Base-by-base conservation (phyloP, 1,139 yeast genomes). In the Candida sanyaensis region DNA sequence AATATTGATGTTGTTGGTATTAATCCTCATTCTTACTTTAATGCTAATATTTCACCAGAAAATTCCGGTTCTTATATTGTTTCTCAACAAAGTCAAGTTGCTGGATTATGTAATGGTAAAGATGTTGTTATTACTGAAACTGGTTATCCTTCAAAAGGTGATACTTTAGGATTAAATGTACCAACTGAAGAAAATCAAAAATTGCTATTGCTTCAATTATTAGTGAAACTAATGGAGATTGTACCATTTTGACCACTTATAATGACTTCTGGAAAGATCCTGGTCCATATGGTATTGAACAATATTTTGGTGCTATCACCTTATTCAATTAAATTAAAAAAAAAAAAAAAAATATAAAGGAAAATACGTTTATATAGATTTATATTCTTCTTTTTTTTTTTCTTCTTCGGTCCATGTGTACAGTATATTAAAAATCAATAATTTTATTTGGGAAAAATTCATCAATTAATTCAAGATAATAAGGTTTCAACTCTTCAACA, bases 231-330 rank as follows among this genome's bases (percentile, higher is more conserved):
- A 81, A 82, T 41, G 73, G 80, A 42, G 82, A 84, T 43, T 81
- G 82, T 43, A 86, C 92, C 5, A 80, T 91, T 52, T 76, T 91
- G 59, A 83, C 96, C 17, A 83, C 91, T 12, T 89, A 68, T 66
- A 75, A 91, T 62, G 97, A 91, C 64, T 75, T 68, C 68, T 91
- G 97, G 97, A 91, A 91, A 66, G 60, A 65, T n/a, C 92, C 96
- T 28, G 97, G 97, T 49, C 77, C 80, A 3, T 84, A 88, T 65
- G 86, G 85, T 54, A 84, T 91, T 60, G 97, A 91, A 69, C 96
- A 89, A 69, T 82, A 82, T 49, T 91, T 91, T 59, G 97, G 97
- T 58, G 74, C 83, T 51, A 73, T 83, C 45, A 67, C 75, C 36
- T 68, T 84, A 47, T 72, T 72, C 52, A 31, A 47, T 17, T 65